Evolutionary conservation across 208 protist species (phyloP), one percentile per base, ranked within the genome.

Genomic region (Trypanosoma scelopori): DNA sequence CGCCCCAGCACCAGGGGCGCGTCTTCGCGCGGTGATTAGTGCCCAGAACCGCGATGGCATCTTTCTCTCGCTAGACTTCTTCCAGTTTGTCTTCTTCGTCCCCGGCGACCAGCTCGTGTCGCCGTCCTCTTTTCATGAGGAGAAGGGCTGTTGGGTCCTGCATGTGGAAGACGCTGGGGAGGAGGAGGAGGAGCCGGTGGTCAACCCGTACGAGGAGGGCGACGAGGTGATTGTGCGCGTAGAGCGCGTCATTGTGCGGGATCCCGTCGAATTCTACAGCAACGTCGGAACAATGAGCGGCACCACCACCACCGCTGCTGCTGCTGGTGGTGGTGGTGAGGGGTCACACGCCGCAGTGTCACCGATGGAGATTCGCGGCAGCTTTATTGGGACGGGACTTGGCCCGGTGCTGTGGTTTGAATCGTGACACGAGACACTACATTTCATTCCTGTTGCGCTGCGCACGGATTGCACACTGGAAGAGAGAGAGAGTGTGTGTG

Each of bases 381-480:
- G 75, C 59, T 94, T 90, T 70, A 18, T 81, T 5, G 89, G 84
- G 15, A 87, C 85, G 35, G 83, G 79, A 13, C 75, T 94, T 18
- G 89, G 89, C 1, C 89, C 89, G 0, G 69, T 83, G 18, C 52
- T 76, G 43, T 94, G 89, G 86, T 94, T 91, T 58, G 82, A 84
- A 18, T 13, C 49, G 32, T 65, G 59, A 50, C 32, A 37, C 23
- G n/a, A 18, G 2, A 52, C 20, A 5, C 6, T 55, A 42, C 25
- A 50, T 49, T 11, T 43, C 27, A 42, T 47, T n/a, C n/a, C n/a
- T n/a, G n/a, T n/a, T n/a, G n/a, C n/a, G n/a, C n/a, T n/a, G n/a
- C n/a, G n/a, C n/a, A n/a, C 60, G 9, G 9, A 18, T 41, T 41
- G 32, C 22, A 32, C 43, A 13, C 13, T n/a, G 41, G 9, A 35